Evolutionary conservation across 2,329 filamentous ascomycete species (phyloP).

Genomic region (Aaosphaeria pasadenensis): DNA sequence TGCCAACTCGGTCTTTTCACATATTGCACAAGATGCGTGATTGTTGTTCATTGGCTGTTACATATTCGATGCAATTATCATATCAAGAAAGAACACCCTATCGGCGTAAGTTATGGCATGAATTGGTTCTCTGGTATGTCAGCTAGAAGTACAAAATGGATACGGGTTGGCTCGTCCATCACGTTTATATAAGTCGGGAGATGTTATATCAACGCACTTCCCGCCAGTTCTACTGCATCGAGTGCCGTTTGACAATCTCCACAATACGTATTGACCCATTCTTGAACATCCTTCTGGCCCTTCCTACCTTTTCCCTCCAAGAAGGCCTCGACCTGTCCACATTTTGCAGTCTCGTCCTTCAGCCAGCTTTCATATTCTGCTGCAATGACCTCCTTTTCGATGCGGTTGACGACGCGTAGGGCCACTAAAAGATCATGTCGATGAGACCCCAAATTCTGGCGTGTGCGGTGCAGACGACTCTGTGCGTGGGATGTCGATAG

Average conservation of each 20-base stretch:
- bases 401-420: slow-evolving; percentile 81
- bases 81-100: too few relatives aligned
- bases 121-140: too few relatives aligned
- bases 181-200: too few relatives aligned
- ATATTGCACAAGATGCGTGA: too few relatives aligned
- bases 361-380: slow-evolving; percentile 96
- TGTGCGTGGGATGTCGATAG: slow-evolving; percentile 29
- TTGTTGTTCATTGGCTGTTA: too few relatives aligned
- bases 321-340: slow-evolving; percentile 59
- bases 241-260: slow-evolving; percentile 54
- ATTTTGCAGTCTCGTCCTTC: slow-evolving; percentile 71
- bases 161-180: too few relatives aligned
- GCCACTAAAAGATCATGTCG: slow-evolving; percentile 89
- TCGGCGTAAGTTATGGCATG: too few relatives aligned
- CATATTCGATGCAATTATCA: too few relatives aligned
- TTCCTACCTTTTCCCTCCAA: slow-evolving; percentile 22
- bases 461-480: slow-evolving; percentile 68
- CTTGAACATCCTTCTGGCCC: slow-evolving; percentile 46
- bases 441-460: slow-evolving; percentile 78
- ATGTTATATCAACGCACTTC: background rate
- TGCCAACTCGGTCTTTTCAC: too few relatives aligned
- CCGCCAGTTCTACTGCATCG: background rate
- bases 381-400: slow-evolving; percentile 81
- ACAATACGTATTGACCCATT: slow-evolving; percentile 62
- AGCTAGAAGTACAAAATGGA: too few relatives aligned